A percentile compares a stretch with the other conserved stretches of the same genome.
phyloP scores from a whole-genome alignment of 805 yeast species.

The Teunomyces tritomae region DNA sequence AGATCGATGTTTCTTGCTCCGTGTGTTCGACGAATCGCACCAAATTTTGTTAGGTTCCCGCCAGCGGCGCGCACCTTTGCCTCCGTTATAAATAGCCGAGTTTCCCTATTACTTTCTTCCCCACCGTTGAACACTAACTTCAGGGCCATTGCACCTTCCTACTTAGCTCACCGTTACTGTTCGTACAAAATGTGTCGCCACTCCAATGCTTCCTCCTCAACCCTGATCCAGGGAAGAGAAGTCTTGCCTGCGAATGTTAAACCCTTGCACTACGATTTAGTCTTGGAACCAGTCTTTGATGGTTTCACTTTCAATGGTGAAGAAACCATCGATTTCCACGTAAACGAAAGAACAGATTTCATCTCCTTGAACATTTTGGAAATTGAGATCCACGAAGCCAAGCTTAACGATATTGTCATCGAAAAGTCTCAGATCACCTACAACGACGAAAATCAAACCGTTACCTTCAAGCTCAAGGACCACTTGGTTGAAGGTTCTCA shows the following conservation, averaged over 20 bases:
- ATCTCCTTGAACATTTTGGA: conserved; percentile 64
- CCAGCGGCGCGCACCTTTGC: neutral
- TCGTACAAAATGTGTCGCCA: conserved; percentile 6
- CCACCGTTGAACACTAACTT: neutral
- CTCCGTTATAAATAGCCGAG: conserved; percentile 1
- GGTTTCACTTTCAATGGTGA: conserved; percentile 59
- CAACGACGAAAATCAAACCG: conserved; percentile 39
- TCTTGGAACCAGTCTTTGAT: conserved; percentile 45
- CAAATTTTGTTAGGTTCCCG: neutral
- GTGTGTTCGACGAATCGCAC: neutral
- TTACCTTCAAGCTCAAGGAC: conserved; percentile 39
- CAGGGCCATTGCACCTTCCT: neutral
- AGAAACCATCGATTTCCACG: conserved; percentile 52
- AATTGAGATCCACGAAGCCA: conserved; percentile 55
- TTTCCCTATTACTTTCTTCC: neutral
- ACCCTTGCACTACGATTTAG: conserved; percentile 40
- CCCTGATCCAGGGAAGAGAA: conserved; percentile 26
- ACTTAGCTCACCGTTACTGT: neutral
- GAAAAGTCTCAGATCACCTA: conserved; percentile 18
- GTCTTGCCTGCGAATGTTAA: conserved; percentile 43
- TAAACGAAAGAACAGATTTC: conserved; percentile 44
- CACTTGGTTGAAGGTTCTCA: conserved; percentile 33
- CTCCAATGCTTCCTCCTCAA: conserved; percentile 1
- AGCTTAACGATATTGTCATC: conserved; percentile 26
- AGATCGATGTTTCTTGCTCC: neutral